Evolutionary conservation across 2,329 filamentous ascomycete genomes (phyloP).

Genomic region (Nothophoma quercina): DNA sequence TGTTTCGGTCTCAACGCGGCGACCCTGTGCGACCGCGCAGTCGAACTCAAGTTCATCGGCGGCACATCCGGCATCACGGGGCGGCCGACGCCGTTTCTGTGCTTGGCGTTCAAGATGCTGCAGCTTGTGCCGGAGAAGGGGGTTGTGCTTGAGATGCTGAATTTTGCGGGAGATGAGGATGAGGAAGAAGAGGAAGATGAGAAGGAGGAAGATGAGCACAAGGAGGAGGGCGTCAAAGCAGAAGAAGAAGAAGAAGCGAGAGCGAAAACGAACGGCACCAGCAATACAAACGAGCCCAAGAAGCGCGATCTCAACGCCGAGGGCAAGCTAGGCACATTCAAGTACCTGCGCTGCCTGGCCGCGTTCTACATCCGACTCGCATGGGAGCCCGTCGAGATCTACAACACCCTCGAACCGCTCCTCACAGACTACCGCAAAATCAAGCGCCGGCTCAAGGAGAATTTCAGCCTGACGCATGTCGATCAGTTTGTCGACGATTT

Average conservation of each 20-base stretch:
- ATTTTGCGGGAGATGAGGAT: conserved; percentile 55
- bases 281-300: no score
- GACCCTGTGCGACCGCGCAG: conserved; percentile 85
- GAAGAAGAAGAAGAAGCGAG: conserved; percentile 18
- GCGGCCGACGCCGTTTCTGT: conserved; percentile 90
- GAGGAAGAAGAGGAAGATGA: conserved; percentile 22
- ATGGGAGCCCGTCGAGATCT: conserved; percentile 81
- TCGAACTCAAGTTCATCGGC: conserved; percentile 82
- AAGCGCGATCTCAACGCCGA: conserved; percentile 36
- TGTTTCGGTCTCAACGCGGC: conserved; percentile 92
- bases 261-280: no score
- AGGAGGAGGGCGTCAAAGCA: conserved; percentile 46
- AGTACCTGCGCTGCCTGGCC: conserved; percentile 86
- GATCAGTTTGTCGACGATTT: conserved; percentile 96
- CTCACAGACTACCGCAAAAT: conserved; percentile 85
- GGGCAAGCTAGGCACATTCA: conserved; percentile 58
- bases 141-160: conserved; percentile 80
- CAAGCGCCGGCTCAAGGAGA: conserved; percentile 75
- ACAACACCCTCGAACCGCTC: conserved; percentile 79
- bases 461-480: conserved; percentile 78
- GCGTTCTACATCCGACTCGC: conserved; percentile 94
- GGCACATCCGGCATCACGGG: conserved; percentile 86
- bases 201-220: conserved; percentile 14
- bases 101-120: conserved; percentile 91
- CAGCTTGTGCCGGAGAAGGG: conserved; percentile 83